phyloP scores from a whole-genome alignment of 129 eudicot species.

The Ambrosia artemisiifolia region DNA sequence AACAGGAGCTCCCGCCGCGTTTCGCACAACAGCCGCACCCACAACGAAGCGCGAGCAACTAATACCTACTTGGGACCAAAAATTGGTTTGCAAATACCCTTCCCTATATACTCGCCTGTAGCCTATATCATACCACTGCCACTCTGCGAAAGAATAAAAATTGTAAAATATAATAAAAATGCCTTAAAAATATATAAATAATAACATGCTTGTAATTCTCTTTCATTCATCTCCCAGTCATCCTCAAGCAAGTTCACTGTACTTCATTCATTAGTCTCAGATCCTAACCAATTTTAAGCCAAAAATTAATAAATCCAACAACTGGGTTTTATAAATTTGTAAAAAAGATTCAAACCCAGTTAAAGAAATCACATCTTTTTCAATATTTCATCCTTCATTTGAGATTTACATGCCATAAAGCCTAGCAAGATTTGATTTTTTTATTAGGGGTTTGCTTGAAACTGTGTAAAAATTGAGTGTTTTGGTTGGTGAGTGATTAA shows the following conservation, averaged over 20 bases:
- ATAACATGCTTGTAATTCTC: too few species aligned
- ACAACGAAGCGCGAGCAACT: too few species aligned
- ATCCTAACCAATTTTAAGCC: not conserved
- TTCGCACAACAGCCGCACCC: too few species aligned
- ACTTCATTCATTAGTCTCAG: not conserved
- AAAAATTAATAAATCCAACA: not conserved
- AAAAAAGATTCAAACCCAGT: conserved; percentile 7
- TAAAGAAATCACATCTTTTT: conserved; percentile 5
- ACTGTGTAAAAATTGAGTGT: not conserved
- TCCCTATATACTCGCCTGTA: too few species aligned
- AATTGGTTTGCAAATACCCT: too few species aligned
- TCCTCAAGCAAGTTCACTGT: not conserved
- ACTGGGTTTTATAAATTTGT: not conserved
- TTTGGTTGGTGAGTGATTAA: not conserved
- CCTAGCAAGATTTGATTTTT: not conserved
- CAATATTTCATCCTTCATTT: not conserved
- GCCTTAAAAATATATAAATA: too few species aligned
- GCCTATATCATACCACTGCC: too few species aligned
- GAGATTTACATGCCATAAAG: conserved; percentile 2
- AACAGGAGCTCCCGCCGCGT: too few species aligned
- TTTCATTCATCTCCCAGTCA: not conserved
- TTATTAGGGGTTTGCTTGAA: not conserved
- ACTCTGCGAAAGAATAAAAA: too few species aligned
- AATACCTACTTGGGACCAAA: too few species aligned
- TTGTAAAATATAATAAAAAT: too few species aligned